These are phyloP conservation scores for Salix exigua DNA, from an alignment of 345 rosid genomes.

Conservation along the genomic window DNA sequence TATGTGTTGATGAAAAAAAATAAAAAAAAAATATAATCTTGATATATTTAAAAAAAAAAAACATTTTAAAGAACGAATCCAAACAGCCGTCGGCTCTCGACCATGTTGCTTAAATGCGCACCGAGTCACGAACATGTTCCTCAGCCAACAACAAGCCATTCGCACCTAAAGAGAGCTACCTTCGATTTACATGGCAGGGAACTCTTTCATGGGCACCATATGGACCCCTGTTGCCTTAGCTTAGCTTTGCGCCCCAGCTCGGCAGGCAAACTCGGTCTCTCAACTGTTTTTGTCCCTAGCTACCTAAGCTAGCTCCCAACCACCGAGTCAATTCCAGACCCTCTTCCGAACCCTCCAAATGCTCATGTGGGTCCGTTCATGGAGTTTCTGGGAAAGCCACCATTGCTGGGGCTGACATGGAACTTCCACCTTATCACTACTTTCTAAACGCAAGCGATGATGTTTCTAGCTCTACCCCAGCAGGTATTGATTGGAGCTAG, in stretches of 20 bases:
- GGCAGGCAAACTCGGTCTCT: conserved; percentile 18
- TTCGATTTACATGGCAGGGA: too few species aligned
- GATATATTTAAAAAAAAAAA: too few species aligned
- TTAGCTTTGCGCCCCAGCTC: conserved; percentile 30
- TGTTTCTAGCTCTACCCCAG: conserved; percentile 4
- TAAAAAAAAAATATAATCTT: too few species aligned
- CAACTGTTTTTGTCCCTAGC: conserved; percentile 17
- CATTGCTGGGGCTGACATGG: conserved; percentile 20
- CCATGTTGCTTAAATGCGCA: not conserved
- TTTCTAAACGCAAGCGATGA: conserved; percentile 42
- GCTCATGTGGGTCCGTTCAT: conserved; percentile 2
- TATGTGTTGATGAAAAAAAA: too few species aligned
- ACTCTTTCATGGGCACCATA: not conserved
- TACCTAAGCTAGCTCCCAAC: not conserved
- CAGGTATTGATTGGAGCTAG: conserved; percentile 3
- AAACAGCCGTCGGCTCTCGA: too few species aligned
- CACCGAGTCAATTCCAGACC: conserved; percentile 24
- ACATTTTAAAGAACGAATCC: too few species aligned
- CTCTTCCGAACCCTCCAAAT: not conserved
- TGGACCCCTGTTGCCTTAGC: conserved; percentile 31
- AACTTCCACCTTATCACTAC: conserved; percentile 16
- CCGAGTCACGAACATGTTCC: not conserved
- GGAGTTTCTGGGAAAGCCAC: not conserved
- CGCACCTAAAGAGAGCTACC: not conserved
- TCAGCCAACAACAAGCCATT: too few species aligned